Evolutionary conservation across 139 green algal genomes (phyloP).

Genomic region (Penium margaritaceum): DNA sequence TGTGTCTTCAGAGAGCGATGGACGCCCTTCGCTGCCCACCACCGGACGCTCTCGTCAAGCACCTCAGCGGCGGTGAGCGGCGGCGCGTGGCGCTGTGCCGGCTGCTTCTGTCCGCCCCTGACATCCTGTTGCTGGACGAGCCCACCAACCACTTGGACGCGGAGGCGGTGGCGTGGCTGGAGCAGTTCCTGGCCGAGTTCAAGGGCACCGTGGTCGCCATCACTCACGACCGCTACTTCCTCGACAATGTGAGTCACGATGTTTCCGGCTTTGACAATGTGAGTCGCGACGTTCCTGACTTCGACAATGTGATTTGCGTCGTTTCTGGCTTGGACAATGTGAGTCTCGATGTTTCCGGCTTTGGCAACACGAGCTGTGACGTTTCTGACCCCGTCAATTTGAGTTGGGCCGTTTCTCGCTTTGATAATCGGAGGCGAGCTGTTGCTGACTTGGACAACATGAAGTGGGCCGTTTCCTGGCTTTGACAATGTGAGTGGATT

Average conservation of each 20-base stretch:
- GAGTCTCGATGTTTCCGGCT: too few species aligned
- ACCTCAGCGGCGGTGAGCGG: conserved; percentile 70
- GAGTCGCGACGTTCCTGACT: too few species aligned
- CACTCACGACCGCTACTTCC: conserved; percentile 67
- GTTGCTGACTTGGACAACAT: too few species aligned
- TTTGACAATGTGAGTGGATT: too few species aligned
- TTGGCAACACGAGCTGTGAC: too few species aligned
- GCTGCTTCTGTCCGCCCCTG: conserved; percentile 70
- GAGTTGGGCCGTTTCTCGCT: too few species aligned
- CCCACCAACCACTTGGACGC: conserved; percentile 67
- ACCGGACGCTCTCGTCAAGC: conserved; percentile 53
- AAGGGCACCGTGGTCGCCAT: conserved; percentile 66
- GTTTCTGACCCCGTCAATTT: too few species aligned
- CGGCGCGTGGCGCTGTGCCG: conserved; percentile 62
- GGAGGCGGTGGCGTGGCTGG: conserved; percentile 51
- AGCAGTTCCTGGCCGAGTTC: conserved; percentile 60
- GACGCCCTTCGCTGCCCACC: conserved; percentile 69
- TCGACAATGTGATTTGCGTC: too few species aligned
- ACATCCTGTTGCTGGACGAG: conserved; percentile 66
- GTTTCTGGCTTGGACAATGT: too few species aligned
- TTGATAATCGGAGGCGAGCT: too few species aligned
- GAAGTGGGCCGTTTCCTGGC: too few species aligned
- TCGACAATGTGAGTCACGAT: conserved; percentile 70
- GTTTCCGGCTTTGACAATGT: too few species aligned
- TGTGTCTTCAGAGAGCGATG: conserved; percentile 61